Percentiles rank a stretch among this genome's conserved stretches.
phyloP scores from a whole-genome alignment of 257 asterid genomes.

The Lithospermum erythrorhizon region DNA sequence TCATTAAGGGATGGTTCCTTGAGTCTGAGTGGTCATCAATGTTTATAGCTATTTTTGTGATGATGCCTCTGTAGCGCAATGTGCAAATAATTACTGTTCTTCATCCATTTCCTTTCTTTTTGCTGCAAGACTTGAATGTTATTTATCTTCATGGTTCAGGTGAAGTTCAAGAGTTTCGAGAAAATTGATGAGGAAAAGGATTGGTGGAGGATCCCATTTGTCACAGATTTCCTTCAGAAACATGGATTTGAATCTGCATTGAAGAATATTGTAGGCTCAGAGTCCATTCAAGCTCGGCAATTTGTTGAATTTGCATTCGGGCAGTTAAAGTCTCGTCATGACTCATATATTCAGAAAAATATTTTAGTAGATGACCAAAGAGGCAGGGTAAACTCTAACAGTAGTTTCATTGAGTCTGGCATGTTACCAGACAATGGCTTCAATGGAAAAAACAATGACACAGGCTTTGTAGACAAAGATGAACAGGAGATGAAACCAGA shows the following conservation, averaged over 20 bases:
- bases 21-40: not conserved
- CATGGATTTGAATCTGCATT: conserved; percentile 69
- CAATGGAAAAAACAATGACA: conserved; percentile 18
- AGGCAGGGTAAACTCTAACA: conserved; percentile 11
- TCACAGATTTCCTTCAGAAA: conserved; percentile 70
- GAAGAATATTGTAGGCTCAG: conserved; percentile 72
- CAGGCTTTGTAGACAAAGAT: conserved; percentile 19
- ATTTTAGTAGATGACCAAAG: conserved; percentile 28
- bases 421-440: conserved; percentile 17
- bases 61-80: too few species aligned
- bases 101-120: not conserved
- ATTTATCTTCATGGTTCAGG: conserved; percentile 31
- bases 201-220: conserved; percentile 91
- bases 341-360: conserved; percentile 46
- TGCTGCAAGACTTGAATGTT: not conserved
- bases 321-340: conserved; percentile 62
- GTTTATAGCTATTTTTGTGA: too few species aligned
- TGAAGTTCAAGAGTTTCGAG: conserved; percentile 78
- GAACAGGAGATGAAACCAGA: not conserved
- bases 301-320: conserved; percentile 93
- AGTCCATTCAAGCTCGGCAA: conserved; percentile 83
- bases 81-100: not conserved
- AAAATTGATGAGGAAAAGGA: conserved; percentile 79
- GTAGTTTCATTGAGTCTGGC: conserved; percentile 11
- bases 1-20: not conserved